Conservation (phyloP, 1,139 yeast genomes). For the Hansenula lynferdii region DNA sequence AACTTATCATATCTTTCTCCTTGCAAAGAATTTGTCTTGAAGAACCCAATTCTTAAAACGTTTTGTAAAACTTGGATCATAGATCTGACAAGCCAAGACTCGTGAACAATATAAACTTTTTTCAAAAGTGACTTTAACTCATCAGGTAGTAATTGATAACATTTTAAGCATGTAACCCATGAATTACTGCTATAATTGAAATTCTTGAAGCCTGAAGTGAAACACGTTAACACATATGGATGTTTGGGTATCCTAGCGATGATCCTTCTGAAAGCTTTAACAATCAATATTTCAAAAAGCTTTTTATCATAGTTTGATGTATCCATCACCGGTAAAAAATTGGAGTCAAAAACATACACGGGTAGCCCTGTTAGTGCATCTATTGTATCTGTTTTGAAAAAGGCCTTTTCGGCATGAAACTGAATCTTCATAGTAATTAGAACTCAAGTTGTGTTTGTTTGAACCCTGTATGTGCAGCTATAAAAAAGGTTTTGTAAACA, state of each 20-base stretch:
- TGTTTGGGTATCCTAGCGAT: slow-evolving; percentile 41
- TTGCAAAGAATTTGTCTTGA: slow-evolving; percentile 17
- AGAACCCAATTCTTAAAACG: slow-evolving; percentile 44
- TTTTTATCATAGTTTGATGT: slow-evolving; percentile 29
- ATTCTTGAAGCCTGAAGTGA: slow-evolving; percentile 68
- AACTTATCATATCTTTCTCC: slow-evolving; percentile 12
- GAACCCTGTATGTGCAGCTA: background rate
- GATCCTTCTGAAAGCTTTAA: slow-evolving; percentile 31
- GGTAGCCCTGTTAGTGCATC: slow-evolving; percentile 65
- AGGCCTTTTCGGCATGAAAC: slow-evolving; percentile 40
- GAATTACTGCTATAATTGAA: slow-evolving; percentile 39
- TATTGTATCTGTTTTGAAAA: slow-evolving; percentile 50
- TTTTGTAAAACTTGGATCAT: slow-evolving; percentile 70
- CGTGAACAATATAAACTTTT: slow-evolving; percentile 80
- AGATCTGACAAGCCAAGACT: slow-evolving; percentile 84
- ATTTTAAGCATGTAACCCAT: slow-evolving; percentile 79
- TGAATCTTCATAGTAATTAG: slow-evolving; percentile 20
- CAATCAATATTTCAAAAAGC: slow-evolving; percentile 34
- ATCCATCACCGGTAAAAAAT: slow-evolving; percentile 60
- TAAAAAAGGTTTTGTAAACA: too few relatives aligned
- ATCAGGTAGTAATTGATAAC: slow-evolving; percentile 65
- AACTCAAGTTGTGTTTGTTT: background rate
- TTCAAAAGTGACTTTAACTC: slow-evolving; percentile 49
- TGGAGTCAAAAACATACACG: slow-evolving; percentile 68
- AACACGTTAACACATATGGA: slow-evolving; percentile 63